Evolutionary conservation across 1,284 basidiomycete species (phyloP).

Genomic region (Somion occarium): DNA sequence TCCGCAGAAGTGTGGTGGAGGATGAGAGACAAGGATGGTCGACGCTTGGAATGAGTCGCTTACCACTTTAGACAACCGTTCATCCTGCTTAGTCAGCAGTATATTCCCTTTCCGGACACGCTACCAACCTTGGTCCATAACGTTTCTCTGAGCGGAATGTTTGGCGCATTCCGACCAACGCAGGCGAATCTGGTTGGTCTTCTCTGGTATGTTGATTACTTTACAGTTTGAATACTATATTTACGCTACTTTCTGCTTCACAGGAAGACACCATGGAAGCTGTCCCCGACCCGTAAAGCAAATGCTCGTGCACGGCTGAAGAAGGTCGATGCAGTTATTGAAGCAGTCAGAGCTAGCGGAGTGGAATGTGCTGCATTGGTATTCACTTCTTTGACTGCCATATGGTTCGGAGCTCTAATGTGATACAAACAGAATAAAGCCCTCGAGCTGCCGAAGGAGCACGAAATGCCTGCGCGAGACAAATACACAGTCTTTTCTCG

Average conservation of each 20-base stretch:
- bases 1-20: neutral
- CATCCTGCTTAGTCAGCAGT: constrained; percentile 25
- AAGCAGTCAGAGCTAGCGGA: constrained; percentile 79
- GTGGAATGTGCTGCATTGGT: constrained; percentile 73
- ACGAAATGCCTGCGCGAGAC: constrained; percentile 84
- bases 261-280: constrained; percentile 95
- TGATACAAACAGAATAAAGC: constrained; percentile 58
- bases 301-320: constrained; percentile 87
- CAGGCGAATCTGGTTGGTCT: constrained; percentile 67
- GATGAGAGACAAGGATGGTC: constrained; percentile 1
- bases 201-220: constrained; percentile 55
- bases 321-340: constrained; percentile 91
- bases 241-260: neutral
- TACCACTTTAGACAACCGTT: neutral
- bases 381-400: constrained; percentile 3
- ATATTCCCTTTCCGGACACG: constrained; percentile 9
- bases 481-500: constrained; percentile 93
- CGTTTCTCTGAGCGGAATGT: constrained; percentile 43
- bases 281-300: constrained; percentile 88
- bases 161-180: constrained; percentile 72
- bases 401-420: neutral
- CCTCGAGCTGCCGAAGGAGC: constrained; percentile 79
- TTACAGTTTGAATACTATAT: neutral
- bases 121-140: neutral
- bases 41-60: constrained; percentile 4